Evolutionary conservation across 306 rosid genomes (phyloP).

Genomic region (Ochetophila trinervis): DNA sequence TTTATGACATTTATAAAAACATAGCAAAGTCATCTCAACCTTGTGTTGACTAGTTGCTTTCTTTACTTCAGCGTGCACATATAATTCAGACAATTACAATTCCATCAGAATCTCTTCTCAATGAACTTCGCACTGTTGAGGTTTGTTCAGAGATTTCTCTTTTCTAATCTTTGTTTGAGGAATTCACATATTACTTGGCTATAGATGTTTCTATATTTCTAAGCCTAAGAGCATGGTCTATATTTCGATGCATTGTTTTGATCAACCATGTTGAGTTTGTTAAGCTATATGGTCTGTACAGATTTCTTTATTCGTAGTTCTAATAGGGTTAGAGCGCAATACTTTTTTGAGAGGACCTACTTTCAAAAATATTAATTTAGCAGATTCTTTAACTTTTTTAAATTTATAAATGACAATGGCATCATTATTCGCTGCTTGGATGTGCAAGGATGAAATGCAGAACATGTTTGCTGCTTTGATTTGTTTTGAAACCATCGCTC

Average conservation of each 20-base stretch:
- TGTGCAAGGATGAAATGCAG: too few species aligned
- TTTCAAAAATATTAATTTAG: too few species aligned
- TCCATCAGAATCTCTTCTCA: conserved; percentile 91
- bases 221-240: too few species aligned
- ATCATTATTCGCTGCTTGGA: too few species aligned
- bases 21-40: conserved; percentile 9
- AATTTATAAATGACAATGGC: too few species aligned
- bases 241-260: neutral
- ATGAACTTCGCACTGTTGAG: conserved; percentile 87
- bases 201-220: neutral
- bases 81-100: conserved; percentile 65
- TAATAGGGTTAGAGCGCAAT: neutral
- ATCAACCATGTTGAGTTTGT: neutral
- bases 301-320: neutral
- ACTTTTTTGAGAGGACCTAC: too few species aligned
- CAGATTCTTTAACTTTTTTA: too few species aligned
- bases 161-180: neutral
- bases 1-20: conserved; percentile 4
- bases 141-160: conserved; percentile 39
- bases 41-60: conserved; percentile 31
- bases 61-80: conserved; percentile 67
- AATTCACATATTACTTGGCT: neutral
- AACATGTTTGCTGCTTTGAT: too few species aligned
- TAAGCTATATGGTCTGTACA: neutral
- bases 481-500: too few species aligned